These are phyloP conservation scores for Debaryomycetaceae sp. DNA, from an alignment of 1,139 yeast species.

Conservation along the genomic window DNA sequence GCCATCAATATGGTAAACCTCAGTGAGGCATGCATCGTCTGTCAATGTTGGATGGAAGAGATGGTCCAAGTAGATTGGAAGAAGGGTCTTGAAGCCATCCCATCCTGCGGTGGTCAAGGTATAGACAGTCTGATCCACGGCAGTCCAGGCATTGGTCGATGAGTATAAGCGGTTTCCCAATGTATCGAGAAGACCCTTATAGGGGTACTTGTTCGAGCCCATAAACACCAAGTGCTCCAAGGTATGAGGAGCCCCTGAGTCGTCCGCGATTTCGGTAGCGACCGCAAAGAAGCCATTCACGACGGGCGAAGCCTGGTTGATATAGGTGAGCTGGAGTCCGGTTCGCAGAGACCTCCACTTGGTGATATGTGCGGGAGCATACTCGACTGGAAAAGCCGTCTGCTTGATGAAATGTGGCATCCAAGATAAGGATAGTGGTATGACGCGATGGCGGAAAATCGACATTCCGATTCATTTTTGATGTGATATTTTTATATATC, in stretches of 20 bases:
- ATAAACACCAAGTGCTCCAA: slow-evolving; percentile 87
- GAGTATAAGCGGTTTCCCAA: slow-evolving; percentile 81
- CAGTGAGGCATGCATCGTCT: slow-evolving; percentile 85
- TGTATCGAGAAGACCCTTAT: slow-evolving; percentile 81
- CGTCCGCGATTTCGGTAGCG: slow-evolving; percentile 80
- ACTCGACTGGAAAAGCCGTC: slow-evolving; percentile 45
- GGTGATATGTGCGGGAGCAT: slow-evolving; percentile 52
- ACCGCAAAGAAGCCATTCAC: slow-evolving; percentile 92
- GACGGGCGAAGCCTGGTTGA: slow-evolving; percentile 76
- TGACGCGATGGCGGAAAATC: too few relatives aligned
- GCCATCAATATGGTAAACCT: slow-evolving; percentile 91
- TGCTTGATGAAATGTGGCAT: slow-evolving; percentile 17
- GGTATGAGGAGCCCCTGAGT: slow-evolving; percentile 93
- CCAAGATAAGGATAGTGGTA: too few relatives aligned
- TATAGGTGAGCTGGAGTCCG: slow-evolving; percentile 69
- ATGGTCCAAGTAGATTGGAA: slow-evolving; percentile 89
- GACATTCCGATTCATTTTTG: too few relatives aligned
- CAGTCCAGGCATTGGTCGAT: slow-evolving; percentile 95
- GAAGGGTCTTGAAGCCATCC: slow-evolving; percentile 78
- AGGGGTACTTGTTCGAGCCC: slow-evolving; percentile 88
- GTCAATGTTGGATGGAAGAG: slow-evolving; percentile 75
- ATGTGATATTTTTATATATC: too few relatives aligned
- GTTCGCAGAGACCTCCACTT: slow-evolving; percentile 71
- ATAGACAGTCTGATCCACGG: slow-evolving; percentile 90
- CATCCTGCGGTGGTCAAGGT: slow-evolving; percentile 91